These are phyloP conservation scores for Phytophthora sojae DNA, from an alignment of 352 stramenopile genomes.

Conservation along the genomic window DNA sequence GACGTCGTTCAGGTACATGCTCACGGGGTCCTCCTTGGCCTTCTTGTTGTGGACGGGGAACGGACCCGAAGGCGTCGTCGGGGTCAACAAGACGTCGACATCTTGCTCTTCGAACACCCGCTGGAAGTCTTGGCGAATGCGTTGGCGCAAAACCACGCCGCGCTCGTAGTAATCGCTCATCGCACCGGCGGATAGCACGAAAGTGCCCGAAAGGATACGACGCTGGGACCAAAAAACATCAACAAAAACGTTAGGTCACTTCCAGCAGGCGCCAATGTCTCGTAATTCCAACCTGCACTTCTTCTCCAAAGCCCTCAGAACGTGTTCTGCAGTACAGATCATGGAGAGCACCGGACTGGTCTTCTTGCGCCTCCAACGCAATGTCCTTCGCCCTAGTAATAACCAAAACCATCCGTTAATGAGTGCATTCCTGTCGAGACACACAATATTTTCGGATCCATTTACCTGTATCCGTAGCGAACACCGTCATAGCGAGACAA, in stretches of 20 bases:
- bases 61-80: constrained; percentile 85
- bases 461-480: constrained; percentile 85
- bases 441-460: background rate
- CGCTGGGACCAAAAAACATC: constrained; percentile 41
- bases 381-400: constrained; percentile 58
- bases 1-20: constrained; percentile 93
- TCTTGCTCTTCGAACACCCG: constrained; percentile 58
- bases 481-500: constrained; percentile 98
- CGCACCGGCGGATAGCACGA: constrained; percentile 87
- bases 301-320: constrained; percentile 90
- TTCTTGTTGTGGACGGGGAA: constrained; percentile 72
- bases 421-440: background rate
- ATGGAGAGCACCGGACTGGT: constrained; percentile 84
- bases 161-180: constrained; percentile 93
- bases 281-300: constrained; percentile 80
- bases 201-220: constrained; percentile 92
- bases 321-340: constrained; percentile 90
- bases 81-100: constrained; percentile 88
- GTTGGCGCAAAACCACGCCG: constrained; percentile 80
- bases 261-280: background rate
- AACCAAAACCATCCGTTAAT: constrained; percentile 10
- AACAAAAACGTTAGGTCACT: background rate
- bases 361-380: constrained; percentile 50
- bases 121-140: constrained; percentile 83
- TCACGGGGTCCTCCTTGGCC: constrained; percentile 72